Evolutionary conservation across 352 stramenopile genomes (phyloP).

Genomic region (Blastocystis sp.): DNA sequence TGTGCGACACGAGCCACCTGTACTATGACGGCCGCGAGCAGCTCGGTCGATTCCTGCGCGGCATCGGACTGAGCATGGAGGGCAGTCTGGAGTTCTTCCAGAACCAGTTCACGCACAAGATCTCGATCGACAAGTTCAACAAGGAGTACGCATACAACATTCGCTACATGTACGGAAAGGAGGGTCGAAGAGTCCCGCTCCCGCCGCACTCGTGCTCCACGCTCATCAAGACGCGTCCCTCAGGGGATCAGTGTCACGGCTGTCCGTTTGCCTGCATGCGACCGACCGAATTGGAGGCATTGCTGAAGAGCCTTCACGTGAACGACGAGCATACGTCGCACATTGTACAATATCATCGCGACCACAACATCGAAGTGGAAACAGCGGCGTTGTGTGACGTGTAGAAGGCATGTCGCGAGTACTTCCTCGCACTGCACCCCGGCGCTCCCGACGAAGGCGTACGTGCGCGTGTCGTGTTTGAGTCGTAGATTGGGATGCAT

Average conservation of each 20-base stretch:
- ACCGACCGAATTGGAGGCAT: not conserved
- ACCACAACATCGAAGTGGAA: conserved; percentile 34
- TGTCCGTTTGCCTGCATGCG: conserved; percentile 55
- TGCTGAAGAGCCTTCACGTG: conserved; percentile 42
- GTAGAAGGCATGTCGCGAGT: conserved; percentile 61
- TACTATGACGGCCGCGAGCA: conserved; percentile 85
- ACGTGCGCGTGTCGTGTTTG: not conserved
- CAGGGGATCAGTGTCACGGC: conserved; percentile 61
- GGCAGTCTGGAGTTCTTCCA: conserved; percentile 83
- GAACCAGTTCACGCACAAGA: conserved; percentile 80
- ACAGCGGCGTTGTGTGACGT: not conserved
- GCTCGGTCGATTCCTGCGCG: conserved; percentile 82
- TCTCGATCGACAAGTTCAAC: conserved; percentile 81
- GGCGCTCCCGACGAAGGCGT: conserved; percentile 30
- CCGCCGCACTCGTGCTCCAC: not conserved
- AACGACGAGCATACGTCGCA: not conserved
- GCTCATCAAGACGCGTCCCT: conserved; percentile 9
- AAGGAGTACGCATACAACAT: conserved; percentile 86
- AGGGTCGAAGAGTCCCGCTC: conserved; percentile 48
- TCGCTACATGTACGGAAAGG: conserved; percentile 82
- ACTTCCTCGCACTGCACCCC: conserved; percentile 52
- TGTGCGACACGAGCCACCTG: conserved; percentile 83
- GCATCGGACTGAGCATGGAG: conserved; percentile 82
- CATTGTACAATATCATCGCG: conserved; percentile 5
- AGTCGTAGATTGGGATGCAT: conserved; percentile 35